Percentiles rank a stretch among this genome's conserved stretches.
phyloP scores from a whole-genome alignment of 2,329 filamentous ascomycete species.

The Ampelomyces quisqualis region DNA sequence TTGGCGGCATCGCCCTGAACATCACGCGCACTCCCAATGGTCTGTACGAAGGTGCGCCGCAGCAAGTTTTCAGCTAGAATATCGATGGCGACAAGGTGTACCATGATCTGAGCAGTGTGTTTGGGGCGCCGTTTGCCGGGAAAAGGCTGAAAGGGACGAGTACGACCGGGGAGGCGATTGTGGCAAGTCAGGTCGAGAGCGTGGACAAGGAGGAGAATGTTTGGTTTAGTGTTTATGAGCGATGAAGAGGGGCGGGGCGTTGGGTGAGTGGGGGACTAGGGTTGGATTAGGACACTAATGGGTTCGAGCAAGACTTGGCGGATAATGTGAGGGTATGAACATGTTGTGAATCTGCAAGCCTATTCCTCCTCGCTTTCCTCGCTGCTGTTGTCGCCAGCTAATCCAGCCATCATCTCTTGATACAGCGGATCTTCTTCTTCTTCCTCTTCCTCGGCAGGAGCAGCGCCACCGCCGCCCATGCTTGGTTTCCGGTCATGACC shows the following conservation, averaged over 20 bases:
- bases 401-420: slow-evolving; percentile 48
- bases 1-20: slow-evolving; percentile 34
- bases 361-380: slow-evolving; percentile 51
- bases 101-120: slow-evolving; percentile 29
- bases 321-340: no score
- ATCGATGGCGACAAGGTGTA: slow-evolving; percentile 25
- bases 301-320: no score
- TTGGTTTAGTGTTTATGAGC: slow-evolving; percentile 24
- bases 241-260: no score
- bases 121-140: slow-evolving; percentile 33
- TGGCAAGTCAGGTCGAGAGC: slow-evolving; percentile 25
- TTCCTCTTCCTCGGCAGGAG: slow-evolving; percentile 33
- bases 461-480: slow-evolving; percentile 4
- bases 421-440: slow-evolving; percentile 49
- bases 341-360: no score
- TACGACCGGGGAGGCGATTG: slow-evolving; percentile 20
- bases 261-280: no score
- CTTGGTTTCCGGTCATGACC: slow-evolving; percentile 13
- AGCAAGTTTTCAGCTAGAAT: slow-evolving; percentile 29
- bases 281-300: no score
- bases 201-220: slow-evolving; percentile 22
- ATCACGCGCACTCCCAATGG: slow-evolving; percentile 25
- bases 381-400: slow-evolving; percentile 41
- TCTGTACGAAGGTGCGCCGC: slow-evolving; percentile 20
- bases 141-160: slow-evolving; percentile 22